phyloP scores from a whole-genome alignment of 2,329 filamentous ascomycete genomes.

The Whalleya microplaca region DNA sequence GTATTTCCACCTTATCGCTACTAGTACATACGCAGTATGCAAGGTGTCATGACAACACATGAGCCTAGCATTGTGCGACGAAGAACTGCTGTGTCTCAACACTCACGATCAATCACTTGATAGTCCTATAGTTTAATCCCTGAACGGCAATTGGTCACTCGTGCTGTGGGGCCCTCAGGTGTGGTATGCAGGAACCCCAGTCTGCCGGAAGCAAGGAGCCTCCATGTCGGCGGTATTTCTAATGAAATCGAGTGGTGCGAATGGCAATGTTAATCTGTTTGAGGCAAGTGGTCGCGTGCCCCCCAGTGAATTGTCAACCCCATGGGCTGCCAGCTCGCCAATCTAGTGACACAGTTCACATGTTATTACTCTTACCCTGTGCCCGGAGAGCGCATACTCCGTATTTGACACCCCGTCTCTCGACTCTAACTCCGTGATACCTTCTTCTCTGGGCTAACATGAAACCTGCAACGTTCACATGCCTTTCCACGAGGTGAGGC shows the following conservation, averaged over 20 bases:
- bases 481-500: conserved; percentile 4
- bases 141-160: too few species aligned
- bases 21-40: background rate
- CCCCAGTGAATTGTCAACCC: conserved; percentile 19
- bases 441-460: background rate
- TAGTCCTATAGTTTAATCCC: background rate
- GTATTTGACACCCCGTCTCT: background rate
- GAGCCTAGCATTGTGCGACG: too few species aligned
- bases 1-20: background rate
- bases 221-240: background rate
- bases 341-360: conserved; percentile 1
- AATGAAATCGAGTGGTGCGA: background rate
- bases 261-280: conserved; percentile 14
- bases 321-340: conserved; percentile 4
- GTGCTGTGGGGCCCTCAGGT: too few species aligned
- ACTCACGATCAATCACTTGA: background rate
- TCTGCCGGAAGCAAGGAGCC: background rate
- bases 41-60: background rate
- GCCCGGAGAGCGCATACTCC: background rate
- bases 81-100: background rate
- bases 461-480: background rate
- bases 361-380: background rate
- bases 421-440: background rate
- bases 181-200: background rate
- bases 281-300: conserved; percentile 23